Base-by-base conservation (phyloP, 495 filamentous ascomycete genomes). In the Xylaria sp. region DNA sequence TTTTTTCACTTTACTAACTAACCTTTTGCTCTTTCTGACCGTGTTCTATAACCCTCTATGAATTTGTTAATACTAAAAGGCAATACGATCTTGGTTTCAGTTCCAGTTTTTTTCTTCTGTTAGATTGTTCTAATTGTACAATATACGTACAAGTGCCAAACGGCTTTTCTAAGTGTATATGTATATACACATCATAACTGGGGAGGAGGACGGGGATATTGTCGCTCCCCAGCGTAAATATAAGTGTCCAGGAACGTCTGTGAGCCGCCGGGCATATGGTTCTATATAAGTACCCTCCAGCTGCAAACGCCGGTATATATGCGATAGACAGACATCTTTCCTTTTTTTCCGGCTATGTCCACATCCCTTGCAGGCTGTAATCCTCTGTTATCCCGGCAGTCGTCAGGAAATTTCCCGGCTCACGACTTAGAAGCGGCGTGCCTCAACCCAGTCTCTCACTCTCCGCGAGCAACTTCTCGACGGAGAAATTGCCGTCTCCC, bases 401-500 rank as follows among this genome's bases (percentile, higher is more conserved):
- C 37, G 35, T 24, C 21, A 57, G 21, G n/a, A 12, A 26, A 31
- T 4, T 21, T 43, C 35, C 37, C 59, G 33, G 15, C 44, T 46
- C 44, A 46, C 19, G 5, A 15, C 2, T 46, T 11, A 19, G 21
- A 26, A 26, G 12, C 3, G 19, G 21, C 19, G 3, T 17, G 40
- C 17, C 57, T 77, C 69, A 89, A n/a, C 79, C 82, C 75, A 90
- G 79, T 86, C 88, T 92, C 88, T 98, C 94, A 15, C 91, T 89
- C 86, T 97, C 94, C 72, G 93, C 92, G 68, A 98, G 72, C 80
- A 98, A 74, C 73, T 89, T 90, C 82, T 97, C 93, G 40, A 98
- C 86, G 75, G 86, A 93, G 79, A 98, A 98, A 65, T 80, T 82
- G 72, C 82, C 81, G 82, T 95, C 94, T 1, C 94, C 95, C 68